Evolutionary conservation across 805 yeast genomes (phyloP).

Genomic region (Yarrowia deformans): DNA sequence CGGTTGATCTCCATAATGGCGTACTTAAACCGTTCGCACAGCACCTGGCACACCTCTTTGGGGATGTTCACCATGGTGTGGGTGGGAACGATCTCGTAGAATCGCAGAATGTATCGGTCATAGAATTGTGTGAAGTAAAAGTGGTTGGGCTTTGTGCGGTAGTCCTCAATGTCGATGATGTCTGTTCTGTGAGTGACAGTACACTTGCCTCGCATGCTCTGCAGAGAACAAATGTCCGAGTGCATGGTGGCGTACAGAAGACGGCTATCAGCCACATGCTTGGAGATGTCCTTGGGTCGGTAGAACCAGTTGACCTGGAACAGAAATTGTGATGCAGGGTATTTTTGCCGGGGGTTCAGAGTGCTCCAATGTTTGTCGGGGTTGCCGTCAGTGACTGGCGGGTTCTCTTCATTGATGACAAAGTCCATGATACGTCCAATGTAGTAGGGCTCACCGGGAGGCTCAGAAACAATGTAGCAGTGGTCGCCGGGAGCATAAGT

Average conservation of each 20-base stretch:
- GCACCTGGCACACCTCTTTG: constrained; percentile 62
- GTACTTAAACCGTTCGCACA: constrained; percentile 72
- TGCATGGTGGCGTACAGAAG: constrained; percentile 84
- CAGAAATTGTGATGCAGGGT: constrained; percentile 60
- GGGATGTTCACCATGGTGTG: constrained; percentile 64
- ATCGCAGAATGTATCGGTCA: constrained; percentile 83
- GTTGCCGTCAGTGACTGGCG: constrained; percentile 24
- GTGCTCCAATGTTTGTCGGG: constrained; percentile 23
- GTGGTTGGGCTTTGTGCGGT: constrained; percentile 64
- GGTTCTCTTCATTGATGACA: constrained; percentile 52
- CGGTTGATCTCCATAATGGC: constrained; percentile 76
- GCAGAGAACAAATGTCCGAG: constrained; percentile 79
- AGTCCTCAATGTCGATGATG: constrained; percentile 64
- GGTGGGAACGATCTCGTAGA: constrained; percentile 80
- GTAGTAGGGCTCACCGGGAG: constrained; percentile 93
- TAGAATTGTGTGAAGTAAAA: constrained; percentile 87
- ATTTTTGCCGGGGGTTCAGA: constrained; percentile 44
- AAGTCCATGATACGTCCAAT: constrained; percentile 86
- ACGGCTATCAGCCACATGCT: constrained; percentile 72
- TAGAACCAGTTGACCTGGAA: constrained; percentile 90
- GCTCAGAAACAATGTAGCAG: constrained; percentile 86
- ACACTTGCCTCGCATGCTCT: constrained; percentile 77
- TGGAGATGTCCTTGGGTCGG: constrained; percentile 83
- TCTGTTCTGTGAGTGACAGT: constrained; percentile 73
- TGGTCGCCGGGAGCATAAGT: constrained; percentile 54